Evolutionary conservation across 2,329 filamentous ascomycete species (phyloP).

Genomic region (Dactylonectria estremocensis): DNA sequence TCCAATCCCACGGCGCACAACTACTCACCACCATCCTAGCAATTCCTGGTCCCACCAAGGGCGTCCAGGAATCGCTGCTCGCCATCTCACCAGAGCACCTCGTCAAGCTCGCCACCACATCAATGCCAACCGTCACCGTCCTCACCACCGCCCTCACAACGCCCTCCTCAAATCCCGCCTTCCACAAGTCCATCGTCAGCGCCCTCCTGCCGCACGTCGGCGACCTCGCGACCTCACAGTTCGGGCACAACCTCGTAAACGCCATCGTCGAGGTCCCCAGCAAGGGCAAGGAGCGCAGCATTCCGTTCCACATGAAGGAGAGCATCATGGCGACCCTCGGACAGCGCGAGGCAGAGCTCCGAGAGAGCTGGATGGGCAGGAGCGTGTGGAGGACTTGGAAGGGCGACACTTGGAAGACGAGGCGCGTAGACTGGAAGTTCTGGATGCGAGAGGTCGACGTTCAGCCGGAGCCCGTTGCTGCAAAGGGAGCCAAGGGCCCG

Average conservation of each 20-base stretch:
- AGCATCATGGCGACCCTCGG: conserved; percentile 66
- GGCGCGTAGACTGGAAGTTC: conserved; percentile 68
- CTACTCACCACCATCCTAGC: conserved; percentile 85
- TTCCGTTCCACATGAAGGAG: conserved; percentile 73
- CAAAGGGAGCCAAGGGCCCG: conserved; percentile 29
- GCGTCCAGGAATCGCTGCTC: conserved; percentile 82
- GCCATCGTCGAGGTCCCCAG: conserved; percentile 66
- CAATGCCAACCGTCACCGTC: conserved; percentile 64
- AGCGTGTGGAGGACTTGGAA: conserved; percentile 72
- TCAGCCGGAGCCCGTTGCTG: conserved; percentile 36
- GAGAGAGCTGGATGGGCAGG: conserved; percentile 69
- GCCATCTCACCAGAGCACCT: conserved; percentile 70
- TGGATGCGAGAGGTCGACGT: conserved; percentile 68
- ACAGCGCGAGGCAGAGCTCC: conserved; percentile 63
- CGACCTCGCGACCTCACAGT: conserved; percentile 64
- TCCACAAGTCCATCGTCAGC: conserved; percentile 70
- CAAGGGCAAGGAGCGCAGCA: conserved; percentile 61
- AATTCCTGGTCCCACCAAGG: conserved; percentile 78
- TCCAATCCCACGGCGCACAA: conserved; percentile 81
- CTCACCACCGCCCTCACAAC: conserved; percentile 66
- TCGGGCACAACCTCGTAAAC: conserved; percentile 67
- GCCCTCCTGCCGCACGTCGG: conserved; percentile 61
- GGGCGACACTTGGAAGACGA: conserved; percentile 70
- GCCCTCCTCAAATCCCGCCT: conserved; percentile 64
- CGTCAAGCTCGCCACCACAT: conserved; percentile 74